Conservation (phyloP, 2,329 filamentous ascomycete genomes). For the Massarina eburnea region DNA sequence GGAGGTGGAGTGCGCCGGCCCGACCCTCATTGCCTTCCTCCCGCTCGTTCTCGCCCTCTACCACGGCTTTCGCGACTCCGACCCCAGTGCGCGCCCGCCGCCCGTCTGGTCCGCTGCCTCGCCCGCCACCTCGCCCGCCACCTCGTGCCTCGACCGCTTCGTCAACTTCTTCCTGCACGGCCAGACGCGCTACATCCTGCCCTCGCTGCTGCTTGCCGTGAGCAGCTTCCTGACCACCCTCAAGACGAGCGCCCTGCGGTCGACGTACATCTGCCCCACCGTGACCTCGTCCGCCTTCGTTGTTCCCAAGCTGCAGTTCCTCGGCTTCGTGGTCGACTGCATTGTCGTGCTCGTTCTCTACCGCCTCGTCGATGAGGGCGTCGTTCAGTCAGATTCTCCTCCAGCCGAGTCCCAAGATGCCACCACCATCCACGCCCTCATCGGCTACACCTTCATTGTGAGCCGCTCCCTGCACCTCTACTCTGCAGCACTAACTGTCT, state of each 20-base stretch:
- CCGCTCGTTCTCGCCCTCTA: conserved; percentile 36
- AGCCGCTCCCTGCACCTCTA: conserved; percentile 1
- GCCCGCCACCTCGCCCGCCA: conserved; percentile 13
- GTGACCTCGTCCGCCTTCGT: conserved; percentile 24
- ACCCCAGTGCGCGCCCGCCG: conserved; percentile 22
- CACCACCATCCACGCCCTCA: conserved; percentile 27
- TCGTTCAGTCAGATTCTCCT: conserved; percentile 23
- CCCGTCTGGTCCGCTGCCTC: conserved; percentile 31
- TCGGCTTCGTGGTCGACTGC: conserved; percentile 33
- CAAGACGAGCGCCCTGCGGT: conserved; percentile 31
- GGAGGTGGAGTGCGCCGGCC: conserved; percentile 35
- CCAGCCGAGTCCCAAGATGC: conserved; percentile 28
- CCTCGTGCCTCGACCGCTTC: conserved; percentile 26
- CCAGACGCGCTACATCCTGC: conserved; percentile 37
- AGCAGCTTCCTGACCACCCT: conserved; percentile 33
- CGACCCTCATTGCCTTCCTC: conserved; percentile 33
- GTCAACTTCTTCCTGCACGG: conserved; percentile 28
- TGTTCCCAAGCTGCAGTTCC: conserved; percentile 33
- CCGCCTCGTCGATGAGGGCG: conserved; percentile 30
- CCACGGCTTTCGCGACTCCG: conserved; percentile 30
- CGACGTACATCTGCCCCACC: conserved; percentile 37
- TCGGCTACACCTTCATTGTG: conserved; percentile 36
- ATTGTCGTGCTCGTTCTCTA: conserved; percentile 26
- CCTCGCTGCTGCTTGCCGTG: conserved; percentile 31
- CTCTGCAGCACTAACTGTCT: conserved; percentile 16